Evolutionary conservation across 768 basidiomycete species (phyloP), one percentile per base, ranked within the genome.

Genomic region (Hemileccinum impolitum): DNA sequence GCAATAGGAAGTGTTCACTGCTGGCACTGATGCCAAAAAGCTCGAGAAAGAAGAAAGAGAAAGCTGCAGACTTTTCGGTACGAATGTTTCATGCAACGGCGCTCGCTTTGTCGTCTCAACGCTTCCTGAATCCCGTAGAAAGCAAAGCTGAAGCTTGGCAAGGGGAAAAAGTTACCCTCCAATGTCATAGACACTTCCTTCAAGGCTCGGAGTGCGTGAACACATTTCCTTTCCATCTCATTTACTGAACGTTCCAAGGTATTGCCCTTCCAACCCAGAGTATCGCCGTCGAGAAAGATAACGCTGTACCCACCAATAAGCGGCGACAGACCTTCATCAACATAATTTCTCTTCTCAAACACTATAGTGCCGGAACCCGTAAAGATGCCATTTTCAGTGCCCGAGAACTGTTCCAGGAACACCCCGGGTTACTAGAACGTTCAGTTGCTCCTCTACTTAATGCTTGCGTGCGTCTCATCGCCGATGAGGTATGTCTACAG

Each of bases 131-230:
- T 23, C 35, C 49, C 25, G 21, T 67, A 97, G 92, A 97, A 94
- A 91, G 84, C 91, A 21, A 97, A 90, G 68, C 77, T 96, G 32
- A 99, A 96, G 69, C 87, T 99, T 43, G 95, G 95, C 31, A 99
- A 95, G 66, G 93, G 90, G 38, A 98, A 94, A 68, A 81, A 87
- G 59, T 64, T 73, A 10, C 76, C 93, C 10, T 76, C 72, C 39
- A 98, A 98, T 76, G 90, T 82, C 6, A 81, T 97, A 56, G 91
- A 98, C 69, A 98, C 95, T 1, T 94, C 94, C 1, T 97, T 95
- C 79, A 93, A 94, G 65, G 84, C 92, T 28, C 82, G 91, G 51
- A 91, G 95, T 96, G 62, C 59, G 88, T 74, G 42, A 30, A 44
- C 8, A 37, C 31, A 6, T 7, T 14, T 23, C 48, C 11, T 26